Percentiles rank a stretch among this genome's conserved stretches.
Conservation (phyloP, 1,284 basidiomycete species). For the Cronartium quercuum region DNA sequence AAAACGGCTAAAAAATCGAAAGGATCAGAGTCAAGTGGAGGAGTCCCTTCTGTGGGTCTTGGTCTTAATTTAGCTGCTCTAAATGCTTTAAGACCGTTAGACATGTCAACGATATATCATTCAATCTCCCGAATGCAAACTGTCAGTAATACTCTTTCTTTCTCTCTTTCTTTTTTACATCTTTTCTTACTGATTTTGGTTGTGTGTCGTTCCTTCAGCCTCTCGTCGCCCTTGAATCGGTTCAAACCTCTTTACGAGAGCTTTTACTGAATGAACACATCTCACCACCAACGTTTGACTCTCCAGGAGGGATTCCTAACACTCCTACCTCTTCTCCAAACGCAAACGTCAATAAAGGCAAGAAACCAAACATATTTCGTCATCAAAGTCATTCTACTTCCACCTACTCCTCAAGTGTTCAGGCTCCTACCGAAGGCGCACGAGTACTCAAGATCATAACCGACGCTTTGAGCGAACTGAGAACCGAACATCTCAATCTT, state of each 20-base stretch:
- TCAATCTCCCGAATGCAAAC: conserved; percentile 31
- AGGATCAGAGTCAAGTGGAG: background rate
- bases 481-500: conserved; percentile 18
- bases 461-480: conserved; percentile 17
- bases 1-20: background rate
- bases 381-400: conserved; percentile 11
- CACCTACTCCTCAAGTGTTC: conserved; percentile 3
- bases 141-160: background rate
- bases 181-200: background rate
- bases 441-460: conserved; percentile 20
- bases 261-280: conserved; percentile 4
- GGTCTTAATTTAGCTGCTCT: background rate
- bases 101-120: conserved; percentile 27
- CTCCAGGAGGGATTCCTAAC: background rate
- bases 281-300: background rate
- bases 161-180: background rate
- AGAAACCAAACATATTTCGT: conserved; percentile 23
- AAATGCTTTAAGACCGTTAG: conserved; percentile 5
- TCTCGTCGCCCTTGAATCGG: conserved; percentile 18
- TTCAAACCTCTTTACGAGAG: conserved; percentile 19
- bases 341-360: conserved; percentile 4
- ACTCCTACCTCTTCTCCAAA: background rate
- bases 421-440: conserved; percentile 4
- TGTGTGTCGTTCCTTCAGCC: conserved; percentile 3
- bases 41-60: conserved; percentile 4